phyloP scores from a whole-genome alignment of 2,329 filamentous ascomycete genomes.

The Talaromyces sp. region DNA sequence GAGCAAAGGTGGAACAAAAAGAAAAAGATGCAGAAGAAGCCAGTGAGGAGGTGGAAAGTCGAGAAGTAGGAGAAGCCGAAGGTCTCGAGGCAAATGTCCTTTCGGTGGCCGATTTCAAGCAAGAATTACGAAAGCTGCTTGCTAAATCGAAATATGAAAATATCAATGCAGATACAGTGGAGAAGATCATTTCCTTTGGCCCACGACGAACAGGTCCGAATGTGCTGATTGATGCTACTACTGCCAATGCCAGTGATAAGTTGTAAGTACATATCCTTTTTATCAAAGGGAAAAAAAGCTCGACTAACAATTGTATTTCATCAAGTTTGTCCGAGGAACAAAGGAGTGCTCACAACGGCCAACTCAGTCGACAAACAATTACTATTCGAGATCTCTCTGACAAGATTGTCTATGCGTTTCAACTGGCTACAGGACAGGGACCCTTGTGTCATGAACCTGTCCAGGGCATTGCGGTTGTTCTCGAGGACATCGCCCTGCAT shows the following conservation, averaged over 20 bases:
- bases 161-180: constrained; percentile 68
- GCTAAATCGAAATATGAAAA: constrained; percentile 70
- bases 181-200: constrained; percentile 85
- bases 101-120: constrained; percentile 69
- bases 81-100: constrained; percentile 58
- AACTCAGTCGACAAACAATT: constrained; percentile 25
- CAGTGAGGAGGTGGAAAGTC: constrained; percentile 37
- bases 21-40: constrained; percentile 29
- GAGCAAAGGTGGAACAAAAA: constrained; percentile 45
- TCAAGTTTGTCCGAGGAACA: constrained; percentile 36
- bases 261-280: constrained; percentile 50
- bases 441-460: constrained; percentile 90
- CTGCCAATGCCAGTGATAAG: constrained; percentile 64
- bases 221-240: constrained; percentile 77
- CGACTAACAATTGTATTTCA: not conserved
- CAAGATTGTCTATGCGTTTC: constrained; percentile 90
- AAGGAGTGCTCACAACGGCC: constrained; percentile 22
- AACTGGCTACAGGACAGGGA: constrained; percentile 81
- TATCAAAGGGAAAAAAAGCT: not conserved
- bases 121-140: constrained; percentile 61
- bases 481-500: constrained; percentile 68
- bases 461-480: constrained; percentile 84
- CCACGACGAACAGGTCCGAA: constrained; percentile 82
- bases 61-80: constrained; percentile 51
- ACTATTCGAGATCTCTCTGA: constrained; percentile 68